Evolutionary conservation across 371 early-diverging fungal genomes (phyloP), one percentile per base, ranked within the genome.

Genomic region (Amoeboaphelidium protococcarum): DNA sequence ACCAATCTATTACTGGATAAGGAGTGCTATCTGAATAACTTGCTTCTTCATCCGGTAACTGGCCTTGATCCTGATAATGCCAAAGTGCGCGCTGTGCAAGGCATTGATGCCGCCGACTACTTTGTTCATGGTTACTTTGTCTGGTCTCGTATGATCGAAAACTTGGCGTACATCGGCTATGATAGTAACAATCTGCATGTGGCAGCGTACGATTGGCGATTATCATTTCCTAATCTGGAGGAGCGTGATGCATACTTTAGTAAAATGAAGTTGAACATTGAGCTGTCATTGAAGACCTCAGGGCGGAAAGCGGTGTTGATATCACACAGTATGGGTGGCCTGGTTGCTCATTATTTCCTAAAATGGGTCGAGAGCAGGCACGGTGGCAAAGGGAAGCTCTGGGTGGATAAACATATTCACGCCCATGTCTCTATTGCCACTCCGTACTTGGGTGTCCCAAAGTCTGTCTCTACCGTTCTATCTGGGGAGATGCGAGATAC

Each of bases 81-180:
- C 46, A 82, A 80, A 56, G 61, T 94, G 13, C 64, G 94, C 24
- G 88, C 92, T 2, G 77, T 83, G 0, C 75, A 79, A 53, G 90
- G 94, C 0, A 58, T 91, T 12, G 87, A 88, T 54, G 84, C 90
- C 0, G 86, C 86, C 0, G 90, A 89, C 56, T 91, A 86, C 53
- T 73, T 89, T 47, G 70, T 89, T n/a, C 78, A 83, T 1, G 88
- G 87, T 56, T 80, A 82, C 58, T 89, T 88, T 91, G 79, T 92
- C 19, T 86, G 87, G 89, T 86, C 78, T 44, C 74, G 76, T 44
- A 62, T 73, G 23, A 72, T 81, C n/a, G 46, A 49, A 19, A 46
- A 56, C 37, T 49, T 63, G 44, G 83, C 84, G 0, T 75, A 72
- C 0, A 68, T 90, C 42, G 89, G 88, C 23, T 86, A 87, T 57